Conservation (phyloP, 2,329 filamentous ascomycete genomes). For the Trichoderma gracile region DNA sequence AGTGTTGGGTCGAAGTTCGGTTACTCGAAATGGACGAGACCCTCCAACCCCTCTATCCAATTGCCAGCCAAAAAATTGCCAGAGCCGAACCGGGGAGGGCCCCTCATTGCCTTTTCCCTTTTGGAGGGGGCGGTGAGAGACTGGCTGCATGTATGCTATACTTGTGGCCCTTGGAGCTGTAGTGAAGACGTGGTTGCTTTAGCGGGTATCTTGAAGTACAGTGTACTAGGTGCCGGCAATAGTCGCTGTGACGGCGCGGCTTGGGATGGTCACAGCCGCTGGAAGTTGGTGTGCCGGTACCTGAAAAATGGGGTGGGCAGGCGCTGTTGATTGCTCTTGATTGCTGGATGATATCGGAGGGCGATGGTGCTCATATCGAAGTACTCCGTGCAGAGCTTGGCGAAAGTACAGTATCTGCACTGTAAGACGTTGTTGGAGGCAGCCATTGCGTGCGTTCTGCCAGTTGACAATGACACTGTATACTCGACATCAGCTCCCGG, state of each 20-base stretch:
- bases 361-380: no score
- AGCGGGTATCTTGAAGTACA: background rate
- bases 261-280: conserved; percentile 5
- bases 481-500: background rate
- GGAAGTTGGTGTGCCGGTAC: conserved; percentile 2
- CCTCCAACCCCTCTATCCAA: conserved; percentile 20
- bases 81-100: conserved; percentile 5
- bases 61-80: conserved; percentile 6
- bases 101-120: conserved; percentile 1
- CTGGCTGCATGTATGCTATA: background rate
- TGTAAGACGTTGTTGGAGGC: background rate
- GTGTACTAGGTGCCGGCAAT: background rate
- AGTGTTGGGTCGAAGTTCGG: conserved; percentile 10
- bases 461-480: background rate
- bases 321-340: background rate
- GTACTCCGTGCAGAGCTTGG: background rate
- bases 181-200: background rate
- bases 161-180: background rate
- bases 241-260: background rate
- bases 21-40: background rate
- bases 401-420: background rate
- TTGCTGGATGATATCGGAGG: no score
- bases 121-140: conserved; percentile 13
- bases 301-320: conserved; percentile 3
- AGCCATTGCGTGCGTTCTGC: background rate